A percentile compares a stretch with the other conserved stretches of the same genome.
Conservation (phyloP, 495 filamentous ascomycete species). For the Bacidia rubella region DNA sequence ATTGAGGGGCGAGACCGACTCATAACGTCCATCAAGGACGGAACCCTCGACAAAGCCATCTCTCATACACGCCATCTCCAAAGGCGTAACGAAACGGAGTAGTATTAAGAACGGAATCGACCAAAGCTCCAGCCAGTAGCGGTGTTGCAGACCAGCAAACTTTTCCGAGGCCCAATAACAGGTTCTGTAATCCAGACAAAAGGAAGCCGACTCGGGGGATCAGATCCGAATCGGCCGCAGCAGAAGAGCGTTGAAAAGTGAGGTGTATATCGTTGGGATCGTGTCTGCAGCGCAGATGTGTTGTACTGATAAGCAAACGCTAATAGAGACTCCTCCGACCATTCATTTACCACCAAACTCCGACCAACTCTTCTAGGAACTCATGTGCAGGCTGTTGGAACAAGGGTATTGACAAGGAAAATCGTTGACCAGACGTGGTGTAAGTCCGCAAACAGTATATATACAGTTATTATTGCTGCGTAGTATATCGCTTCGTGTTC, state of each 20-base stretch:
- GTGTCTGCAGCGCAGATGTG: not conserved
- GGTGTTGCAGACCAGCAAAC: no score
- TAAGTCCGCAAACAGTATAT: constrained; percentile 33
- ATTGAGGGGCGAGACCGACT: constrained; percentile 85
- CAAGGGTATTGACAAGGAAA: constrained; percentile 47
- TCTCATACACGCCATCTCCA: constrained; percentile 64
- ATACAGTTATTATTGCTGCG: constrained; percentile 32
- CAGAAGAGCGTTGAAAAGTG: not conserved
- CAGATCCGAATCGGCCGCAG: constrained; percentile 8
- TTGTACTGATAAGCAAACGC: constrained; percentile 17
- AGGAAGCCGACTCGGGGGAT: constrained; percentile 7
- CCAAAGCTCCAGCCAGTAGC: no score
- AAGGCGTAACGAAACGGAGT: constrained; percentile 6
- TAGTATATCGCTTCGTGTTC: constrained; percentile 30
- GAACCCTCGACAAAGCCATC: constrained; percentile 59
- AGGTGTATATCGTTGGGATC: not conserved
- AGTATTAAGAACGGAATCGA: constrained; percentile 15
- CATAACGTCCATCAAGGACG: constrained; percentile 72
- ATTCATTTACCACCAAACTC: constrained; percentile 32
- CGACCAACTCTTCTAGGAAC: constrained; percentile 47
- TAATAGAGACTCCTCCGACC: constrained; percentile 20
- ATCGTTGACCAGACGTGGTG: constrained; percentile 32
- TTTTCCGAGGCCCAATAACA: no score
- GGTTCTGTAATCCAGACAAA: not conserved
- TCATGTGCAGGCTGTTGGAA: constrained; percentile 46